A percentile compares a stretch with the other conserved stretches of the same genome.
phyloP scores from a whole-genome alignment of 768 basidiomycete genomes.

The Naematelia aurantialba region DNA sequence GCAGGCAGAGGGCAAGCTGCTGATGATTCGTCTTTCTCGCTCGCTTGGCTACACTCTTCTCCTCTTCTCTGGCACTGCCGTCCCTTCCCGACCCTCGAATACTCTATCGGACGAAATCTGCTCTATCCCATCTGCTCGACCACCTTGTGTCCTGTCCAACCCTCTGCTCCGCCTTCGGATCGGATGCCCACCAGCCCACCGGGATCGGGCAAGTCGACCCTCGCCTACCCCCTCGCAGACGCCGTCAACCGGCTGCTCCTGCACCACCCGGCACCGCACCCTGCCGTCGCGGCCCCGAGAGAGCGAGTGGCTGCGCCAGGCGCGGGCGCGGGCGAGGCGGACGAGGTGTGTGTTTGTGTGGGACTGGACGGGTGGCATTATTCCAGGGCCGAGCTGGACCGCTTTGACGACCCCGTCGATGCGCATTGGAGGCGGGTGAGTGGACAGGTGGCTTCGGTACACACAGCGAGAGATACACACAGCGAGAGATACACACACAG shows the following conservation, averaged over 20 bases:
- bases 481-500: not conserved
- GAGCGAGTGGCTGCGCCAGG: conserved; percentile 10
- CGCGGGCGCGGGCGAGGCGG: not conserved
- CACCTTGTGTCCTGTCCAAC: too few relatives aligned
- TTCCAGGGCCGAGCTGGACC: conserved; percentile 70
- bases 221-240: conserved; percentile 61
- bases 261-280: conserved; percentile 19
- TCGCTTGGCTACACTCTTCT: too few relatives aligned
- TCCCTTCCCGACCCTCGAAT: too few relatives aligned
- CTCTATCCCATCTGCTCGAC: too few relatives aligned
- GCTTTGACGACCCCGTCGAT: conserved; percentile 61
- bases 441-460: too few relatives aligned
- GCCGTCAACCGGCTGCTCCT: conserved; percentile 56
- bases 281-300: conserved; percentile 8
- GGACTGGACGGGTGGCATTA: conserved; percentile 92
- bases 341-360: conserved; percentile 61
- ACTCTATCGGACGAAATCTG: too few relatives aligned
- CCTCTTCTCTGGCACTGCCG: too few relatives aligned
- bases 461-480: not conserved
- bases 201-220: conserved; percentile 80
- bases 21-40: too few relatives aligned
- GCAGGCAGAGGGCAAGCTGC: not conserved
- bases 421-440: conserved; percentile 67
- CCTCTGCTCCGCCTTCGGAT: too few relatives aligned
- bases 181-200: conserved; percentile 57